Percentiles rank a stretch among this genome's conserved stretches.
phyloP scores from a whole-genome alignment of 2,329 filamentous ascomycete genomes.

The Colletotrichum sp. region DNA sequence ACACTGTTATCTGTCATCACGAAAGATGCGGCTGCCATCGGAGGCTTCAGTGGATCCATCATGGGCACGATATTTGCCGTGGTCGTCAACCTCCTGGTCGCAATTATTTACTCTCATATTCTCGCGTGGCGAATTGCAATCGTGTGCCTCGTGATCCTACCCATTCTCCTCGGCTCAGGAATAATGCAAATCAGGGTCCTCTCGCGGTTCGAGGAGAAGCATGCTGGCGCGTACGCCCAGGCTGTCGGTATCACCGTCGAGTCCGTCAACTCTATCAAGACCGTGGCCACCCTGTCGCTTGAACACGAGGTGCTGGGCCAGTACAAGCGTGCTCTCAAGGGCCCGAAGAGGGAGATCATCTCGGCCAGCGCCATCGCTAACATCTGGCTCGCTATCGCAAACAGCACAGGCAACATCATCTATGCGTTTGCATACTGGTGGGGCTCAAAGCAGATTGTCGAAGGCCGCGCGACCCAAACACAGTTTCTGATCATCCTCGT shows the following conservation, averaged over 20 bases:
- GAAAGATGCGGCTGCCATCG: constrained; percentile 69
- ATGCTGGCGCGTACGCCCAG: constrained; percentile 67
- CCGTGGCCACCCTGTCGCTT: constrained; percentile 60
- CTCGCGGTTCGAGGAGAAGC: constrained; percentile 64
- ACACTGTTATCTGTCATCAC: constrained; percentile 72
- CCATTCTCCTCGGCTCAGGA: constrained; percentile 71
- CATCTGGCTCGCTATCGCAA: constrained; percentile 64
- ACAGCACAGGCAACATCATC: constrained; percentile 68
- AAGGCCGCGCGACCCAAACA: constrained; percentile 66
- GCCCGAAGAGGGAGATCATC: constrained; percentile 59
- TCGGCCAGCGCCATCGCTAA: constrained; percentile 57
- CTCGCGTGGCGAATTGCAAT: constrained; percentile 79
- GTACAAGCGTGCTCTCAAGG: constrained; percentile 56
- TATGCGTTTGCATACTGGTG: constrained; percentile 84
- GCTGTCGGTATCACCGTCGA: constrained; percentile 71
- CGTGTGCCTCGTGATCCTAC: constrained; percentile 72
- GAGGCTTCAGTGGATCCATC: constrained; percentile 72
- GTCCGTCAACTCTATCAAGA: constrained; percentile 69
- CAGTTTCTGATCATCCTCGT: constrained; percentile 80
- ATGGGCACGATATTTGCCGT: constrained; percentile 74
- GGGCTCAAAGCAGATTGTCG: constrained; percentile 73
- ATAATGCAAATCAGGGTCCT: constrained; percentile 71
- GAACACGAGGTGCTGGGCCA: constrained; percentile 57
- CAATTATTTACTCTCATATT: constrained; percentile 72
- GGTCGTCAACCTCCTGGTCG: constrained; percentile 69